Conservation (phyloP, 371 early-diverging fungal species). For the Mycotypha africana region DNA sequence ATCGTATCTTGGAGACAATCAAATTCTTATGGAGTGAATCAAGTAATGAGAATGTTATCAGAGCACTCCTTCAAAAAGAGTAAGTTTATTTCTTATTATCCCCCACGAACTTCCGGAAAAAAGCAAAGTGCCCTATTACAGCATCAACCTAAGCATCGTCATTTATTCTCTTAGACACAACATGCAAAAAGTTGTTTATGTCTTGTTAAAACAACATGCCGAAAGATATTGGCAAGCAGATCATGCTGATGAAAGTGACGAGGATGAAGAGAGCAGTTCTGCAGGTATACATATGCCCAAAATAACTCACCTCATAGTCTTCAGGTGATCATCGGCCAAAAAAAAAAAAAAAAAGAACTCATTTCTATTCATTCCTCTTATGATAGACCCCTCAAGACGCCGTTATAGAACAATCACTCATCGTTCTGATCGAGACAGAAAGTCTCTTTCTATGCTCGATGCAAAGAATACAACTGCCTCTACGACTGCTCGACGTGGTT, state of each 20-base stretch:
- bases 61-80: conserved; percentile 40
- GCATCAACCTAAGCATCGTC: background rate
- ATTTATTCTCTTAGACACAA: conserved; percentile 41
- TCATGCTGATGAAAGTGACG: conserved; percentile 32
- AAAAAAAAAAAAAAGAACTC: no score
- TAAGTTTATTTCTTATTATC: conserved; percentile 10
- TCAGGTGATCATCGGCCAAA: no score
- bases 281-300: no score
- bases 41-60: conserved; percentile 26
- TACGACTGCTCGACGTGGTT: conserved; percentile 3
- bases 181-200: conserved; percentile 51
- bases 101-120: background rate
- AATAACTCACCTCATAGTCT: no score
- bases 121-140: no score
- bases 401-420: conserved; percentile 26
- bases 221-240: conserved; percentile 44
- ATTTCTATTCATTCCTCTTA: no score
- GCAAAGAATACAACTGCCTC: conserved; percentile 1
- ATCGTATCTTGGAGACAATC: conserved; percentile 39
- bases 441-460: conserved; percentile 33
- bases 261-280: conserved; percentile 22
- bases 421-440: conserved; percentile 27
- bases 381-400: conserved; percentile 20
- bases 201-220: conserved; percentile 41
- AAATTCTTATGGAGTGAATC: conserved; percentile 42